phyloP scores from a whole-genome alignment of 23 red algal species.

The Cyanidioschyzon merolae region DNA sequence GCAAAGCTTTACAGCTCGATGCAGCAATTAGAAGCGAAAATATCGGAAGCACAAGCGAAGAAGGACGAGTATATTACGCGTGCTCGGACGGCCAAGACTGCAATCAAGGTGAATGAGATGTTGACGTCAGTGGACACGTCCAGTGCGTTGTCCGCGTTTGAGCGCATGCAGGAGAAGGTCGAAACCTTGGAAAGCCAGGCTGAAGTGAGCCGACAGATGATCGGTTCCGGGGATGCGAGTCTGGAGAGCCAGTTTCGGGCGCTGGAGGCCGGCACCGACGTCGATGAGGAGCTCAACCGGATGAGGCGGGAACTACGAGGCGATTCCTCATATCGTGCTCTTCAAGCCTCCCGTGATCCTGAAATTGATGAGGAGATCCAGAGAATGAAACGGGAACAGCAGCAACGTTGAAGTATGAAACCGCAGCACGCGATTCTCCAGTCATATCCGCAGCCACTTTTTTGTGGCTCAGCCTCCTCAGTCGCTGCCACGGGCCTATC shows the following conservation, averaged over 20 bases:
- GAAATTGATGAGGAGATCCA: conserved; percentile 84
- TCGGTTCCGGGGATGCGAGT: conserved; percentile 45
- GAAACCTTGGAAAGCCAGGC: conserved; percentile 77
- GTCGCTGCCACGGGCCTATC: no score
- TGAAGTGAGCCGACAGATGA: conserved; percentile 59
- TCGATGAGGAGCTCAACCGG: conserved; percentile 80
- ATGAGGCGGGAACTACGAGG: conserved; percentile 58
- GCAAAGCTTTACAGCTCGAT: conserved; percentile 84
- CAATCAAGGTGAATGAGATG: conserved; percentile 95
- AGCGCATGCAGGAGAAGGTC: conserved; percentile 96
- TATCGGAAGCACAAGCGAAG: conserved; percentile 73
- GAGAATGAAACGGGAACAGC: conserved; percentile 27
- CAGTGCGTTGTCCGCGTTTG: conserved; percentile 74
- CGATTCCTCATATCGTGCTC: conserved; percentile 29
- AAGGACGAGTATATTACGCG: conserved; percentile 92
- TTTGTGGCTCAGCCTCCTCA: no score
- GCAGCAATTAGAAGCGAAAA: conserved; percentile 78
- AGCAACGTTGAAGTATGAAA: no score
- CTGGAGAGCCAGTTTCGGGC: conserved; percentile 88
- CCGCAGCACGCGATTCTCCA: no score
- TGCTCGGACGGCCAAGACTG: conserved; percentile 84
- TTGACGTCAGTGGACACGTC: conserved; percentile 53
- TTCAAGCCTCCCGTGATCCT: conserved; percentile 32
- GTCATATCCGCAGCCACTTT: no score
- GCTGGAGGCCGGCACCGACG: conserved; percentile 54